Evolutionary conservation across 139 green algal species (phyloP), one percentile per base, ranked within the genome.

Genomic region (Tetradesmus lagerheimii): DNA sequence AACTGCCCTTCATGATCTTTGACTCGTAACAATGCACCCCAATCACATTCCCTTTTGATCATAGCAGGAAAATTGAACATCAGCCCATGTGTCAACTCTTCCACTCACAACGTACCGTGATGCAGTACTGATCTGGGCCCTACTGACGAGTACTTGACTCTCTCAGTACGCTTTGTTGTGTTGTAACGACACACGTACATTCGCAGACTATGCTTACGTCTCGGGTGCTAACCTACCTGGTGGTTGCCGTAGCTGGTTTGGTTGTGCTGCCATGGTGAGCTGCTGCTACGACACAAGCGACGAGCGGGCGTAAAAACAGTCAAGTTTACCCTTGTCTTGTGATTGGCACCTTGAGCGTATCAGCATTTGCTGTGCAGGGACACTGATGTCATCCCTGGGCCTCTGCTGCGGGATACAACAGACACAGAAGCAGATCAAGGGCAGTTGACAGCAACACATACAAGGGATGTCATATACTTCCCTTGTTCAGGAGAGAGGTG

Each of bases 401-500:
- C 85, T 29, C 35, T 89, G 85, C 71, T 39, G 2, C 16, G 74
- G 12, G 43, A 89, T 74, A 20, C 29, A 18, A 78, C 71, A 3
- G 3, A n/a, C 31, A 89, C 85, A 83, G 64, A 38, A 29, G 85
- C 85, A 76, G 85, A 89, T 20, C 9, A 77, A 38, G 41, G 41
- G 2, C 71, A 77, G 27, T 25, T 84, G n/a, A 76, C 71, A 18
- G 11, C 85, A 39, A 71, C 43, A 14, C 78, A 83, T 27, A 77
- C 43, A 9, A 34, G 85, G 14, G 45, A 77, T 25, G 35, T 84
- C 6, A 27, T 91, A 0, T 62, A 79, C 4, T 91, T 91, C 27
- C 87, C 87, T 27, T 91, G 87, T 62, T 87, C 78, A 4, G 87
- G 62, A 20, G 53, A 71, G 37, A 57, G 39, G 23, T 91, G 87